Percentiles rank a stretch among this genome's conserved stretches.
Evolutionary conservation across 2,329 filamentous ascomycete genomes (phyloP).

Genomic region (Amphichorda felina): DNA sequence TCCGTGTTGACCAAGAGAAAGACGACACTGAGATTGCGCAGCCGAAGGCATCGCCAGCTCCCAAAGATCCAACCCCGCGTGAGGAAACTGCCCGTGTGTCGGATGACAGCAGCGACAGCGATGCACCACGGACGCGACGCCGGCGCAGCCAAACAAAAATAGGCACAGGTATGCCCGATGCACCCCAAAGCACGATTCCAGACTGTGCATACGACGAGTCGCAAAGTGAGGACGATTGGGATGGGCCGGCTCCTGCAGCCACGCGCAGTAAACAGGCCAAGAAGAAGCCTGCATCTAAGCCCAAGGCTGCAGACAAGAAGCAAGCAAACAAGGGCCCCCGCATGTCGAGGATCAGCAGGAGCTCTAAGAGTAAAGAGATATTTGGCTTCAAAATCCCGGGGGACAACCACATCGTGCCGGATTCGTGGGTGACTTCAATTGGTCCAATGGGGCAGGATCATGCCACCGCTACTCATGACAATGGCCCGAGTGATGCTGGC

Average conservation of each 20-base stretch:
- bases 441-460: neutral
- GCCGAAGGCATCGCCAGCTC: no score
- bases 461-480: neutral
- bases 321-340: slow-evolving; percentile 1
- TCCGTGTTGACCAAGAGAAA: neutral
- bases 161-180: neutral
- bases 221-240: slow-evolving; percentile 1
- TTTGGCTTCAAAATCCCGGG: slow-evolving; percentile 22
- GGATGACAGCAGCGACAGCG: slow-evolving; percentile 1
- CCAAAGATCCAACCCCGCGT: no score
- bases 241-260: neutral
- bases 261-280: neutral
- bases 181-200: neutral
- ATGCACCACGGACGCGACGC: neutral
- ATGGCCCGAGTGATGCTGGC: neutral
- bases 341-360: slow-evolving; percentile 12
- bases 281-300: neutral
- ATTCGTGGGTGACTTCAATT: no score
- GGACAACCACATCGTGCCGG: no score
- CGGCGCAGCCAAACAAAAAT: neutral
- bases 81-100: neutral
- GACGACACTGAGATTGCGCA: no score
- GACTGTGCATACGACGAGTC: slow-evolving; percentile 1
- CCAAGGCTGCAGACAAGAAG: neutral
- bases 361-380: slow-evolving; percentile 34